Evolutionary conservation across 495 filamentous ascomycete species (phyloP).

Genomic region (Podospora fimiseda): DNA sequence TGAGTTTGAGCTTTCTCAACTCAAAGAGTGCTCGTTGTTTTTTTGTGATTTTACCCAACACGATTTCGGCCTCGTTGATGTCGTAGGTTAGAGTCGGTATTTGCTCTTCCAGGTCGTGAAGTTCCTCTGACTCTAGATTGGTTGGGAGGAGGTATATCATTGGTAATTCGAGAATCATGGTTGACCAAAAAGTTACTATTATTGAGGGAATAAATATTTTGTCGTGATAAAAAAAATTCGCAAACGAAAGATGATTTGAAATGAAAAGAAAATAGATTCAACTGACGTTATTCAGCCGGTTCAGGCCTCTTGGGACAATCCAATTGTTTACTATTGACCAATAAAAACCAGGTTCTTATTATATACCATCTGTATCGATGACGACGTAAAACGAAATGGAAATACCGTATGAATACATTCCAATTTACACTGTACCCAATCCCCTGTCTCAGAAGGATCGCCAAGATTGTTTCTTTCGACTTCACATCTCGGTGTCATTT

Average conservation of each 20-base stretch:
- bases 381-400: not conserved
- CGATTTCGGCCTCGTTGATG: constrained; percentile 60
- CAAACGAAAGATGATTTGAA: too few relatives aligned
- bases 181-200: too few relatives aligned
- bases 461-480: not conserved
- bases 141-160: constrained; percentile 68
- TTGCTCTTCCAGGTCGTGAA: constrained; percentile 57
- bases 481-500: too few relatives aligned
- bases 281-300: too few relatives aligned
- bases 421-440: not conserved
- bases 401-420: not conserved
- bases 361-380: too few relatives aligned
- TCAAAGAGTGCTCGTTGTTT: constrained; percentile 70
- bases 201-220: too few relatives aligned
- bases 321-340: too few relatives aligned
- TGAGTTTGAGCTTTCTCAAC: constrained; percentile 54
- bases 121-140: constrained; percentile 55
- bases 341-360: too few relatives aligned
- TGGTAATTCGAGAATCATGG: constrained; percentile 46
- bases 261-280: too few relatives aligned
- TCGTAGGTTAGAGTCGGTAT: constrained; percentile 65
- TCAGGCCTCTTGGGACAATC: too few relatives aligned
- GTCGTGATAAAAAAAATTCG: too few relatives aligned
- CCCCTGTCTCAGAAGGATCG: not conserved
- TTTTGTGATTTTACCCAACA: constrained; percentile 65